Base-by-base conservation (phyloP, 345 rosid species). In the Linum tenue region DNA sequence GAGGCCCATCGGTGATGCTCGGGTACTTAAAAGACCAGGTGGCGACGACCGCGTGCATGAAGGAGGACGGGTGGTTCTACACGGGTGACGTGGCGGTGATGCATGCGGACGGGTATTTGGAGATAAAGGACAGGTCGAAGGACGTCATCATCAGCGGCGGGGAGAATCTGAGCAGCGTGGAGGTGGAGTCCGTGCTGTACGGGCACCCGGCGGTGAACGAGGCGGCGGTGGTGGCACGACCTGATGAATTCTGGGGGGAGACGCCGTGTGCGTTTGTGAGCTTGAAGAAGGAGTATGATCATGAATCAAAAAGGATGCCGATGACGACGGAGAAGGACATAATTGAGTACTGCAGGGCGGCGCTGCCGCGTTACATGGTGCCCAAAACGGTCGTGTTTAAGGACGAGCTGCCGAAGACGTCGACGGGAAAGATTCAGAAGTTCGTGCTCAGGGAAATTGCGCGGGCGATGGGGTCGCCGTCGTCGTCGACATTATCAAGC, bases 371-470 rank as follows among this genome's bases (percentile, higher is more conserved):
- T 66, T 92, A 78, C 63, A 92, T 89, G 96, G 84, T 86, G 63
- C 96, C 98, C 5, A 79, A 79, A 65, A 87, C 86, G 0, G 74
- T 89, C 31, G 77, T 86, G 56, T 87, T 86, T 7, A 55, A 22
- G 50, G 80, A 76, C 12, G 89, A 92, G 51, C 65, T 92, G 65
- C 92, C 96, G 0, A 87, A 73, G 71, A 89, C 90, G 17, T 83
- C 95, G 4, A 89, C 98, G 0, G 96, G 95, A 60, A 87, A 92
- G 77, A 75, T 83, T 39, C 85, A 84, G 55, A 86, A 92, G 81
- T 84, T 69, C 69, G 17, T 82, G 4, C 77, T 89, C 7, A 83
- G 92, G 62, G 85, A 86, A 65, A 82, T 65, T 70, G 90, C 92
- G 0, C 63, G 63, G 56, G 64, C 39, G 4, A 67, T 63, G 75